Base-by-base conservation (phyloP, 371 early-diverging fungal genomes). In the Zopfochytrium polystomum region DNA sequence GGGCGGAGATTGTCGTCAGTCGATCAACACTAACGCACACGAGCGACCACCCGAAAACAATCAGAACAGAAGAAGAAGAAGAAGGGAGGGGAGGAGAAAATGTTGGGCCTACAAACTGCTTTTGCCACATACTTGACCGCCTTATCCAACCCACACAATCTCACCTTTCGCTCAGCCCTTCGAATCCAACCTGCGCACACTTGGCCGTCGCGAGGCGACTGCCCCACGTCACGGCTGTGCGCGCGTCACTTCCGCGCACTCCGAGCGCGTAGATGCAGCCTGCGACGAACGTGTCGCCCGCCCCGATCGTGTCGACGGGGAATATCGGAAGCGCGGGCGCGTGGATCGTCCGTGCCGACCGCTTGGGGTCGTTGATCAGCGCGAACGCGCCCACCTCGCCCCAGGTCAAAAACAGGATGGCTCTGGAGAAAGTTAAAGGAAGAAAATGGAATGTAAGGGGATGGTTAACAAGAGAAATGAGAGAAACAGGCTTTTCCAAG, bases 281-380 rank as follows among this genome's bases (percentile, higher is more conserved):
- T 2, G 86, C 87, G 45, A 78, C 80, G 60, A 87, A 87, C 0
- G 86, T 85, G 59, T 87, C 87, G 20, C 87, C 87, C 4, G 86
- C 86, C 15, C 87, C 87, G 38, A 85, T 79, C 3, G 83, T 68
- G 45, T 87, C 87, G 4, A 81, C 69, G 0, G 81, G 62, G 11
- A 72, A 63, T 1, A 81, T 57, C 3, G 44, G 42, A 15, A 73
- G 70, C 1, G 84, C 80, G 2, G 76, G 62, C 0, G 73, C 63
- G 29, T 74, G 78, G 46, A 77, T 61, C 22, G 70, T 61, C 30
- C 72, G 65, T 13, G 75, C 69, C 32, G 74, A 65, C 15, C 18
- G 11, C 65, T 31, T 53, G 22, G 70, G 63, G 3, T 65, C 59
- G 50, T 70, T 65, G 35, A 67, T 46, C 20, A 83, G 62, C 7